phyloP scores from a whole-genome alignment of 164 flowering plant genomes.

The Berberis thunbergii region DNA sequence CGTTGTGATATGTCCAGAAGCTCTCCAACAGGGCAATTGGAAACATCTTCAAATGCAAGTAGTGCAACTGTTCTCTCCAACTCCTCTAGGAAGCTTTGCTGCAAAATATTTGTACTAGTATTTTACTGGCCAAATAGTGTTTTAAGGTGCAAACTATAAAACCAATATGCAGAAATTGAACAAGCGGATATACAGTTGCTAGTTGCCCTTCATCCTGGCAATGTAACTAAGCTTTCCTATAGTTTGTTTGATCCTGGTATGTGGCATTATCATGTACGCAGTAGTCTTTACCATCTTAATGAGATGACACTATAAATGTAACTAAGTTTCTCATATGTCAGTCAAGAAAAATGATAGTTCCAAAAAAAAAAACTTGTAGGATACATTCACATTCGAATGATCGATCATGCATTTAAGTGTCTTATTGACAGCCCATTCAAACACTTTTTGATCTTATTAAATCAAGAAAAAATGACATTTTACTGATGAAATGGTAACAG shows the following conservation, averaged over 20 bases:
- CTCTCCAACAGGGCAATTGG: conserved; percentile 79
- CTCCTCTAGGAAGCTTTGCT: conserved; percentile 89
- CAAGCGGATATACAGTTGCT: background rate
- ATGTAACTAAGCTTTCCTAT: background rate
- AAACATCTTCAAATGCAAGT: conserved; percentile 85
- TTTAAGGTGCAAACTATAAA: no score
- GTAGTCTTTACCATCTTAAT: no score
- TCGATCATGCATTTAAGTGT: no score
- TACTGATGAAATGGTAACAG: background rate
- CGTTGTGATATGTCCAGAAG: conserved; percentile 91
- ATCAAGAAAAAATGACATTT: background rate
- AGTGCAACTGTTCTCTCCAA: conserved; percentile 88
- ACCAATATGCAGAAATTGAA: background rate
- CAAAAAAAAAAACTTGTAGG: no score
- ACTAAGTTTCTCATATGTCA: no score
- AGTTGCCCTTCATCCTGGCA: background rate
- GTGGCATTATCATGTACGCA: no score
- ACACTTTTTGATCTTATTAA: background rate
- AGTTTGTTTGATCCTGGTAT: no score
- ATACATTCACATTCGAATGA: no score
- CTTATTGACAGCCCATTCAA: no score
- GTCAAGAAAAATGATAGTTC: no score
- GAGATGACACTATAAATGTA: no score
- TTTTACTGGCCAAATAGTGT: background rate
- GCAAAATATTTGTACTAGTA: conserved; percentile 18